Evolutionary conservation across 1,284 basidiomycete genomes (phyloP), one percentile per base, ranked within the genome.

Genomic region (Boletellus deceptivus): DNA sequence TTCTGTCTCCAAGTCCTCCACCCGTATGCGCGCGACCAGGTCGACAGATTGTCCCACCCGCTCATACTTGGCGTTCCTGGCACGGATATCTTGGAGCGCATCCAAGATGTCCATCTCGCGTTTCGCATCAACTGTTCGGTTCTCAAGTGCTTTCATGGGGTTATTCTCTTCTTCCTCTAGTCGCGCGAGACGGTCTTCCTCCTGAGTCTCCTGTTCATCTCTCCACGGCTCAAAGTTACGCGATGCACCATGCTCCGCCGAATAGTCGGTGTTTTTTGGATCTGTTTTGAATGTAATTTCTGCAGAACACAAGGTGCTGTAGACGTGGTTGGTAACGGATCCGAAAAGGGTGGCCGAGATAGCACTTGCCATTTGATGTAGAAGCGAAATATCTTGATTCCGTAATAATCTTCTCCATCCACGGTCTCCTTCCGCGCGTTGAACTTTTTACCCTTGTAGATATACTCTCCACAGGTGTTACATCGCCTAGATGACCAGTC

Each of bases 251-350:
- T 96, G 93, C 69, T 98, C 94, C 36, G 90, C 91, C 13, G 78
- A 59, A 63, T 97, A 98, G 70, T 98, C 94, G 1, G 93, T 96
- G 64, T 97, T 98, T 79, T 96, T 96, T 9, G 96, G 97, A 68
- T 99, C 97, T 0, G 96, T 99, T 71, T 98, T 98, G 84, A 99
- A 99, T 0, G 97, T 99, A 59, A 99, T 98, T 69, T 99, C 97
- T 8, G 95, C 91, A 2, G 93, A 97, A 68, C 94, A 98, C 41
- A 93, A 75, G 6, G 93, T 94, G 64, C 94, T 89, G 61, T 25
- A 40, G 52, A 48, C 27, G 35, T 18, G 16, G 4, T 59, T 6
- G 53, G 54, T 14, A 17, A 16, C 22, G 29, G 1, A 6, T 6
- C 54, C n/a, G 10, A 24, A 6, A 7, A 20, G 11, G 16, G 48